A percentile compares a stretch with the other conserved stretches of the same genome.
phyloP scores from a whole-genome alignment of 495 filamentous ascomycete genomes.

The Neurospora sp. region DNA sequence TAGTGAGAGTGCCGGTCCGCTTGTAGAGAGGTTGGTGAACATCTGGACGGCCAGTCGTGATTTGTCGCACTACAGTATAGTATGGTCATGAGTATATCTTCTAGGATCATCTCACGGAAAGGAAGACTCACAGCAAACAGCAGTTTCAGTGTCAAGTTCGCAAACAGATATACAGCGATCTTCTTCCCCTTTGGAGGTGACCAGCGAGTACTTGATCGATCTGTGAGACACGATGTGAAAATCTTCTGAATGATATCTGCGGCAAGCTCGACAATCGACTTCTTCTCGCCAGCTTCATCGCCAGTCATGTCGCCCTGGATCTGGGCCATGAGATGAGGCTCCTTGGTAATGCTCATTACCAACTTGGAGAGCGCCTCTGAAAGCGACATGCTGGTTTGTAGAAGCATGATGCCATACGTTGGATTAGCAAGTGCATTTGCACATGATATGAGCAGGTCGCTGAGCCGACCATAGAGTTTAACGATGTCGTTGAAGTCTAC shows the following conservation, averaged over 20 bases:
- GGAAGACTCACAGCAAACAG: constrained; percentile 58
- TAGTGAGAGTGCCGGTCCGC: constrained; percentile 63
- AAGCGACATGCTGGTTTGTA: constrained; percentile 67
- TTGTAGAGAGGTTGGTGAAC: constrained; percentile 77
- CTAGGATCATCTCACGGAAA: not conserved
- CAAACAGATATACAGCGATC: constrained; percentile 78
- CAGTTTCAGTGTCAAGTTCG: constrained; percentile 82
- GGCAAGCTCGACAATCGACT: constrained; percentile 72
- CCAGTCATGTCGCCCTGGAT: constrained; percentile 40
- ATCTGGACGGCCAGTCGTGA: constrained; percentile 67
- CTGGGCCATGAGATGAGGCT: constrained; percentile 56
- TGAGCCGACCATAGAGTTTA: constrained; percentile 63
- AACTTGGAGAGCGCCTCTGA: constrained; percentile 67
- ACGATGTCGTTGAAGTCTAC: constrained; percentile 65
- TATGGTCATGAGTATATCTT: constrained; percentile 4
- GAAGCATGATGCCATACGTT: constrained; percentile 64
- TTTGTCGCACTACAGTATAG: constrained; percentile 42
- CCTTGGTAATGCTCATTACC: constrained; percentile 68
- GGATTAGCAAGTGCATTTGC: constrained; percentile 72
- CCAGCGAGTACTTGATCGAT: constrained; percentile 54
- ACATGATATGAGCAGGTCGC: constrained; percentile 59
- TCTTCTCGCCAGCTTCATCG: constrained; percentile 47
- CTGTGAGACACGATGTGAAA: constrained; percentile 82
- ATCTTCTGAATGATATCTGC: constrained; percentile 82
- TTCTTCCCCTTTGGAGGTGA: constrained; percentile 70